These are phyloP conservation scores for Wickerhamiella bombiphila DNA, from an alignment of 805 yeast species.

Conservation along the genomic window DNA sequence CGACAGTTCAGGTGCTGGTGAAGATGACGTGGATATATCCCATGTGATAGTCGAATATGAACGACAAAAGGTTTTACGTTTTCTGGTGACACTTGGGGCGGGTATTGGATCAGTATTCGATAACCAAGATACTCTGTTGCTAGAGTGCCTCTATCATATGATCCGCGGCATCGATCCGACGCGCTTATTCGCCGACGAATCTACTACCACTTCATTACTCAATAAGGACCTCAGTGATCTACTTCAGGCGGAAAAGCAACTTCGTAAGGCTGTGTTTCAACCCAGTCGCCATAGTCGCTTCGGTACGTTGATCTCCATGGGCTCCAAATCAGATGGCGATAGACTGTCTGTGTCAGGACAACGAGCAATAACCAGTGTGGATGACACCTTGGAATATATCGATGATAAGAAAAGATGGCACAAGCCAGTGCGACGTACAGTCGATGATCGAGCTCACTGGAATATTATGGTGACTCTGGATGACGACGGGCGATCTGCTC, in stretches of 20 bases:
- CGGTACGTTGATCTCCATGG: constrained; percentile 68
- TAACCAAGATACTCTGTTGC: constrained; percentile 43
- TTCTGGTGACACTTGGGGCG: constrained; percentile 56
- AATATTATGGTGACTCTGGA: constrained; percentile 15
- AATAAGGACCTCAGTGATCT: constrained; percentile 27
- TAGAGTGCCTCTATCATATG: constrained; percentile 57
- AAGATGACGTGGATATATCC: constrained; percentile 56
- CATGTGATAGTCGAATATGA: constrained; percentile 43
- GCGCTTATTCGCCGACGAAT: constrained; percentile 14
- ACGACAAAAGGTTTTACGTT: constrained; percentile 57
- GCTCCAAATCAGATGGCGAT: constrained; percentile 26
- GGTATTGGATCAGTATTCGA: constrained; percentile 52
- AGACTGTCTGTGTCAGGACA: constrained; percentile 57
- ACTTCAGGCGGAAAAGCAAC: constrained; percentile 44
- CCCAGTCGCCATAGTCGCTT: constrained; percentile 75
- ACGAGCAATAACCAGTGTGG: constrained; percentile 37
- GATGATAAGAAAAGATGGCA: constrained; percentile 60
- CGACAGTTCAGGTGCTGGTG: constrained; percentile 32
- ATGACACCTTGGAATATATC: constrained; percentile 44
- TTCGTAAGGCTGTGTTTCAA: constrained; percentile 33
- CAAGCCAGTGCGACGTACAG: constrained; percentile 20
- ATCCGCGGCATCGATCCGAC: constrained; percentile 40
- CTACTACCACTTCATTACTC: constrained; percentile 6
- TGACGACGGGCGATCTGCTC: constrained; percentile 18
- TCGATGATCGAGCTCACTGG: constrained; percentile 17